A percentile compares a stretch with the other conserved stretches of the same genome.
Evolutionary conservation across 2,329 filamentous ascomycete genomes (phyloP).

Genomic region (Pseudogymnoascus pannorum): DNA sequence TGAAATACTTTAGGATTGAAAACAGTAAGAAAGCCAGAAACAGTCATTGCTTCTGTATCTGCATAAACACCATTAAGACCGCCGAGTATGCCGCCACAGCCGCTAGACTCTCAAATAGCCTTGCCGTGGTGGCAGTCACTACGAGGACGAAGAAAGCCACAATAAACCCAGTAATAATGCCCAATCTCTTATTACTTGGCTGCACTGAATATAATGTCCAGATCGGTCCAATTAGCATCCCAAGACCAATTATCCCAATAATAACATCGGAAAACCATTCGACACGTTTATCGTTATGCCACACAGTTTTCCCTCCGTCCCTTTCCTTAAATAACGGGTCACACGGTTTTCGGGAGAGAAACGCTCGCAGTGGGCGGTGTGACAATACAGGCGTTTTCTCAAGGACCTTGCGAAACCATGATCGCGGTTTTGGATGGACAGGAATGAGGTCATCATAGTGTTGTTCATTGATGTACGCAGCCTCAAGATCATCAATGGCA

Average conservation of each 20-base stretch:
- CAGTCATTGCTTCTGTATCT: not conserved
- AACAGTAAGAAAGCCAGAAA: not conserved
- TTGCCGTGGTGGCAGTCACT: conserved; percentile 3
- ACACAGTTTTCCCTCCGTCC: not conserved
- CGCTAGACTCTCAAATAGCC: conserved; percentile 9
- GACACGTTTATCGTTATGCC: not conserved
- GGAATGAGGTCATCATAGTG: not conserved
- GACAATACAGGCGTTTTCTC: not conserved
- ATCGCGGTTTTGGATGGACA: not conserved
- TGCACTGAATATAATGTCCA: conserved; percentile 10
- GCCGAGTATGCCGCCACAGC: conserved; percentile 12
- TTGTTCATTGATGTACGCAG: not conserved
- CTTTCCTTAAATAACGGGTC: not conserved
- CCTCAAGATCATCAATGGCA: not conserved
- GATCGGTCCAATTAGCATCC: conserved; percentile 13
- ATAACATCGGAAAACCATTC: not conserved
- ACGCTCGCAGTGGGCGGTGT: not conserved
- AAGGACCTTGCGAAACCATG: not conserved
- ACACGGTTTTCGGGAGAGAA: not conserved
- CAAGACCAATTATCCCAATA: conserved; percentile 7
- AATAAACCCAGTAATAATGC: conserved; percentile 13
- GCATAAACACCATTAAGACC: conserved; percentile 13
- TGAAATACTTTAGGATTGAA: not conserved
- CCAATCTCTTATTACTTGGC: not conserved
- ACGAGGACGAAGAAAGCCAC: conserved; percentile 10